Base-by-base conservation (phyloP, 1,284 basidiomycete genomes). In the Sporisorium graminicola region DNA sequence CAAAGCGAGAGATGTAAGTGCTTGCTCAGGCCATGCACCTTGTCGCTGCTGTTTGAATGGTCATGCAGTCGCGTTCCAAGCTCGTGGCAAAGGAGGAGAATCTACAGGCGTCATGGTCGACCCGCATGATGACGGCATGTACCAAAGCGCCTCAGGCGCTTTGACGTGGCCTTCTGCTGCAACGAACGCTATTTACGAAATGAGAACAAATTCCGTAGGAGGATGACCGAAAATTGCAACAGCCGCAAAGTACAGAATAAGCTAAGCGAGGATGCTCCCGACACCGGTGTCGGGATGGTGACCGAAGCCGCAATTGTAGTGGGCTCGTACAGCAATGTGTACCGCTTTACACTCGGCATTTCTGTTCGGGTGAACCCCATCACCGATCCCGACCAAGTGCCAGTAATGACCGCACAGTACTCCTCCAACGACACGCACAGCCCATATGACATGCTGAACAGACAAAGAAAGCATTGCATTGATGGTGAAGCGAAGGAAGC, bases 61-160 rank as follows among this genome's bases (percentile, higher is more conserved):
- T n/a, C n/a, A n/a, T n/a, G n/a, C n/a, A n/a, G n/a, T n/a, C n/a
- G n/a, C n/a, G n/a, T n/a, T n/a, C n/a, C n/a, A n/a, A n/a, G n/a
- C 20, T 20, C 44, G 20, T 24, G 44, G 44, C 44, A 26, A 46
- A 3, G 44, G 8, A 31, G 35, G 14, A 37, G 35, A 7, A 37
- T 3, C 35, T 31, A 5, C 31, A 31, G 10, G 5, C 8, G 9
- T n/a, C n/a, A n/a, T n/a, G 9, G 44, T 13, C 6, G 22, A 47
- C 46, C 14, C 24, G 46, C 22, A 26, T 47, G 26, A 47, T 47
- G 46, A 47, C 46, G 46, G 46, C 46, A 47, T 47, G 22, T 26
- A 6, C 2, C 20, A n/a, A n/a, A n/a, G n/a, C n/a, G n/a, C n/a
- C n/a, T n/a, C n/a, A n/a, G n/a, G n/a, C n/a, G n/a, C n/a, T n/a